Evolutionary conservation across 1,284 basidiomycete species (phyloP).

Genomic region (Ceratobasidium papillatum): DNA sequence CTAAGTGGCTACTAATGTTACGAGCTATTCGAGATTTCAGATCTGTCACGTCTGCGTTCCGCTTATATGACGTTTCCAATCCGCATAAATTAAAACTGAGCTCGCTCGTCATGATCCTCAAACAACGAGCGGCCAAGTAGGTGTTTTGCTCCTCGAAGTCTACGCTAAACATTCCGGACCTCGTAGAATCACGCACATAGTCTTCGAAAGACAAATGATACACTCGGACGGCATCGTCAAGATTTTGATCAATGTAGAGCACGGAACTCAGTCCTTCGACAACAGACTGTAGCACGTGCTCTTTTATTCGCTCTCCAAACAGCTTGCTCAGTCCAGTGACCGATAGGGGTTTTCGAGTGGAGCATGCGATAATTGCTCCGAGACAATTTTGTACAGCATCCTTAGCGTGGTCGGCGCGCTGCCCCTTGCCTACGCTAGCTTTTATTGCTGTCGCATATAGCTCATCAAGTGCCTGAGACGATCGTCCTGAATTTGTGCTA

Average conservation of each 20-base stretch:
- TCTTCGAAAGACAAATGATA: not conserved
- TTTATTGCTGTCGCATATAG: conserved; percentile 28
- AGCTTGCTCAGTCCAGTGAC: not conserved
- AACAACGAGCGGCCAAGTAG: not conserved
- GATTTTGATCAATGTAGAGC: not conserved
- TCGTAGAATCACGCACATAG: not conserved
- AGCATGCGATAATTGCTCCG: not conserved
- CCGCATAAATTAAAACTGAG: conserved; percentile 27
- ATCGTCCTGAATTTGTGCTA: too few species aligned
- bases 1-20: not conserved
- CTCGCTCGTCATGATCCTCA: not conserved
- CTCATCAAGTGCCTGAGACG: not conserved
- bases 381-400: not conserved
- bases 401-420: not conserved
- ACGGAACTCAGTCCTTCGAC: not conserved
- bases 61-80: conserved; percentile 13
- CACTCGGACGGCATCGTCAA: not conserved
- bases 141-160: not conserved
- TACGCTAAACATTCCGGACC: not conserved
- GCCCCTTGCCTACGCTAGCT: not conserved
- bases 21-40: not conserved
- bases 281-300: not conserved
- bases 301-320: not conserved
- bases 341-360: not conserved
- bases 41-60: not conserved